phyloP scores from a whole-genome alignment of 768 basidiomycete genomes.

The Pulveroboletus sp. region DNA sequence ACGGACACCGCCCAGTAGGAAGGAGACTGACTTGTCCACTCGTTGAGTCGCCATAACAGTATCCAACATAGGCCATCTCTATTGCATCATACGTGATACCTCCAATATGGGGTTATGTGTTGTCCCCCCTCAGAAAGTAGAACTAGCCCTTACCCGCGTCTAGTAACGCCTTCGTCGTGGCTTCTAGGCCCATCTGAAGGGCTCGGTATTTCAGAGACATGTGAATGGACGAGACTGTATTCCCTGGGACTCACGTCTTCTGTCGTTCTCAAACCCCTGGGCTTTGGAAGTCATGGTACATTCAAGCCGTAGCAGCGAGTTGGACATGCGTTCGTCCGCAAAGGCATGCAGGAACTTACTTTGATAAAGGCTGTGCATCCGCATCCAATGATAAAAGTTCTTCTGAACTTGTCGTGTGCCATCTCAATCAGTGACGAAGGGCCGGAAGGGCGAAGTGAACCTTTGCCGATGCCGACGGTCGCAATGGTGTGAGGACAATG shows the following conservation, averaged over 20 bases:
- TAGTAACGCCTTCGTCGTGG: slow-evolving; percentile 79
- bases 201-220: background rate
- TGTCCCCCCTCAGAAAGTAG: background rate
- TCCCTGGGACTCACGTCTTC: slow-evolving; percentile 52
- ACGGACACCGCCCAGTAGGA: background rate
- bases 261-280: slow-evolving; percentile 57
- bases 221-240: background rate
- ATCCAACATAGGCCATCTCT: slow-evolving; percentile 71
- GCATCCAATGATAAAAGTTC: slow-evolving; percentile 17
- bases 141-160: slow-evolving; percentile 56
- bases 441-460: background rate
- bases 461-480: no score
- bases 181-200: slow-evolving; percentile 77
- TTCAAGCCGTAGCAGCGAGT: background rate
- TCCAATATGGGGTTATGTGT: slow-evolving; percentile 18
- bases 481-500: no score
- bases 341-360: slow-evolving; percentile 12
- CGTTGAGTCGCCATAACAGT: slow-evolving; percentile 77
- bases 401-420: slow-evolving; percentile 6
- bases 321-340: background rate
- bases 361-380: slow-evolving; percentile 20
- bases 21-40: slow-evolving; percentile 57
- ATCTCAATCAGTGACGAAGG: background rate
- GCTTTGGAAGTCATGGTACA: slow-evolving; percentile 36
- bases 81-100: slow-evolving; percentile 81